Evolutionary conservation across 441 rosid genomes (phyloP).

Genomic region (Lepidium campestre): DNA sequence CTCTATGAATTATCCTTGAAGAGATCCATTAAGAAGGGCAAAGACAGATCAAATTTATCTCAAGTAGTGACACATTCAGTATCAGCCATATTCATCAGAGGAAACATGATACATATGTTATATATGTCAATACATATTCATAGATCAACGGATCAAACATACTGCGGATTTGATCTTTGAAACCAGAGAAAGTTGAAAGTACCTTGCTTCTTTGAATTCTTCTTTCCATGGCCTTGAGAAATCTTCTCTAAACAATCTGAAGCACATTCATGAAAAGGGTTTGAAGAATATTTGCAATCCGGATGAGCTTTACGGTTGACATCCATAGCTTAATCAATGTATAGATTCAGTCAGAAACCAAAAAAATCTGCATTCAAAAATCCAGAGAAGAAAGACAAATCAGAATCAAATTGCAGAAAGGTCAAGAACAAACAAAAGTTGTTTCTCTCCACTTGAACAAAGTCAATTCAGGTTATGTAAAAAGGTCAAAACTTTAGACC

Average conservation of each 20-base stretch:
- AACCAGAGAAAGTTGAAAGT: slow-evolving; percentile 22
- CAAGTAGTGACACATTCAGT: not conserved
- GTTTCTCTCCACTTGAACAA: slow-evolving; percentile 9
- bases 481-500: slow-evolving; percentile 15
- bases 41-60: not conserved
- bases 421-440: not conserved
- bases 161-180: not conserved
- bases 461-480: not conserved
- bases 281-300: slow-evolving; percentile 51
- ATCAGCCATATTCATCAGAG: not conserved
- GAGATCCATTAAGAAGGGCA: slow-evolving; percentile 11
- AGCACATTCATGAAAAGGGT: slow-evolving; percentile 86
- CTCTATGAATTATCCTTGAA: not conserved
- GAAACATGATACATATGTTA: not conserved
- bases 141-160: not conserved
- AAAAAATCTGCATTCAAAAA: not conserved
- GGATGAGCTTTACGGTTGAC: slow-evolving; percentile 44
- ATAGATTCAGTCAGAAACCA: slow-evolving; percentile 1
- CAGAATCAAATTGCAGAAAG: not conserved
- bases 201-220: slow-evolving; percentile 54
- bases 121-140: not conserved
- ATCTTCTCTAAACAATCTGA: slow-evolving; percentile 56
- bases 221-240: slow-evolving; percentile 41
- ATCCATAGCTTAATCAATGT: slow-evolving; percentile 18
- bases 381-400: not conserved